phyloP scores from a whole-genome alignment of 345 rosid species.

The Erodium maritimum region DNA sequence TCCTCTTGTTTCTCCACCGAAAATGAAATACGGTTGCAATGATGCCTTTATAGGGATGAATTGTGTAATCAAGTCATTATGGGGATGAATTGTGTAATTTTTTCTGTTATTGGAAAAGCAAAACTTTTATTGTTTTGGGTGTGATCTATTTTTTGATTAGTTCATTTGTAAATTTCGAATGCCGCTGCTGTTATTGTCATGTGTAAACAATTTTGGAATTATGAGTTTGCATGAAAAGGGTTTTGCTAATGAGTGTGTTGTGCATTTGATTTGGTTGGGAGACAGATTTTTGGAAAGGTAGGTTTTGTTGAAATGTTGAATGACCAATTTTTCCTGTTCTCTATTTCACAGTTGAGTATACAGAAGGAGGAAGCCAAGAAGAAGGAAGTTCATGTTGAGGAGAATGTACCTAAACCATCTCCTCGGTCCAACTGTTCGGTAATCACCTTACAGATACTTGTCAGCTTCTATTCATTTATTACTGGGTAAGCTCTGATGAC shows the following conservation, averaged over 20 bases:
- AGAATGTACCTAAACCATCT: slow-evolving; percentile 81
- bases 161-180: no score
- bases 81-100: not conserved
- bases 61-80: no score
- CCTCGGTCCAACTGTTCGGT: slow-evolving; percentile 88
- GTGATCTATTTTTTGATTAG: not conserved
- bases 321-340: not conserved
- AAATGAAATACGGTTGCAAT: no score
- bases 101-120: no score
- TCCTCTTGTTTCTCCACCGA: no score
- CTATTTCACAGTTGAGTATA: slow-evolving; percentile 45
- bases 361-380: slow-evolving; percentile 92
- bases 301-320: not conserved
- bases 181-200: no score
- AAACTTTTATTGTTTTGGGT: no score
- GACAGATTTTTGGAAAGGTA: not conserved
- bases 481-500: not conserved
- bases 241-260: not conserved
- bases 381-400: slow-evolving; percentile 84
- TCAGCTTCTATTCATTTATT: not conserved
- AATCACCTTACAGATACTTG: slow-evolving; percentile 10
- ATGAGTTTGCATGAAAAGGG: not conserved
- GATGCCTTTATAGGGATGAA: no score
- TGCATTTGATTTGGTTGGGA: not conserved
- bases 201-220: no score